Evolutionary conservation across 106 monocot species (phyloP).

Genomic region (Ottelia alismoides): DNA sequence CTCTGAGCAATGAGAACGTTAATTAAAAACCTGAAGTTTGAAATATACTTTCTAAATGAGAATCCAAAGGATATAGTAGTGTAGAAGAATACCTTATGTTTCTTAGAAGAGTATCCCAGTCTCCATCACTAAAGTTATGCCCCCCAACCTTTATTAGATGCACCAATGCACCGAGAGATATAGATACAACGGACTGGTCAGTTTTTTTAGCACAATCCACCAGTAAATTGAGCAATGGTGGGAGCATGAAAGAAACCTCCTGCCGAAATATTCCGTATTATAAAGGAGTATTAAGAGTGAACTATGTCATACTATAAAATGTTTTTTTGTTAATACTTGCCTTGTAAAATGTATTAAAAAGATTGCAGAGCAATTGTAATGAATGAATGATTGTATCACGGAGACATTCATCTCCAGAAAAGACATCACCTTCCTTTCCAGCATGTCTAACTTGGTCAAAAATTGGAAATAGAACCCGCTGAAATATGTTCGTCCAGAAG

Average conservation of each 20-base stretch:
- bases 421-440: no score
- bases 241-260: constrained; percentile 91
- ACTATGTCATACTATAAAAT: neutral
- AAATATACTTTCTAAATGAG: no score
- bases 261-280: no score
- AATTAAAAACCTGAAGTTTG: constrained; percentile 65
- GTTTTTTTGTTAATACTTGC: constrained; percentile 86
- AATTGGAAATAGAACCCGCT: no score
- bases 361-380: no score
- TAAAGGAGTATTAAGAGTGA: no score
- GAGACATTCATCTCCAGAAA: constrained; percentile 78
- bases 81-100: constrained; percentile 46
- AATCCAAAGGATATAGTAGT: neutral
- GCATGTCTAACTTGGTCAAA: no score
- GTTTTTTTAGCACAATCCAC: constrained; percentile 92
- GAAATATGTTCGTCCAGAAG: no score
- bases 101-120: constrained; percentile 82
- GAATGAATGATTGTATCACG: constrained; percentile 84
- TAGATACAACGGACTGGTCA: no score
- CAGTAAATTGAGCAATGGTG: constrained; percentile 65
- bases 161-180: constrained; percentile 83
- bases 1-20: no score
- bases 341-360: no score
- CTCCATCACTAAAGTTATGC: constrained; percentile 70
- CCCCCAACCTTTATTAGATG: constrained; percentile 91